Conservation (phyloP, 2,329 filamentous ascomycete genomes). For the Plenodomus biglobosus region DNA sequence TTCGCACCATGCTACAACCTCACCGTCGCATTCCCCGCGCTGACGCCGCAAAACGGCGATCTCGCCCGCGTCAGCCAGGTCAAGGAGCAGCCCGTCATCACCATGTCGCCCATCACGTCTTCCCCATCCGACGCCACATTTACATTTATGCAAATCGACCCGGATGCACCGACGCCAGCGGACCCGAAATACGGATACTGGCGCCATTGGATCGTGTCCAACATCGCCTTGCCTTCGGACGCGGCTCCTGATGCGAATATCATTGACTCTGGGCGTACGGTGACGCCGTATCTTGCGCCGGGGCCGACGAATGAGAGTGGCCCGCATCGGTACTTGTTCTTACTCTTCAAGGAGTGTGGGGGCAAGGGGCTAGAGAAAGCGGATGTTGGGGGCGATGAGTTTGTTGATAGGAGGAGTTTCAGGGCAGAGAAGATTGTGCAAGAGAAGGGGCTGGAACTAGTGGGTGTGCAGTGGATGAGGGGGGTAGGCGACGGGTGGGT, state of each 20-base stretch:
- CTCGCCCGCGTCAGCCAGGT: conserved; percentile 42
- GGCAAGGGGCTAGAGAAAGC: conserved; percentile 21
- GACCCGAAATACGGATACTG: conserved; percentile 59
- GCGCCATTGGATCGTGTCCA: conserved; percentile 55
- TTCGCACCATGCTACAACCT: conserved; percentile 51
- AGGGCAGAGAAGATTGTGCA: conserved; percentile 24
- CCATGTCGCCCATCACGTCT: conserved; percentile 33
- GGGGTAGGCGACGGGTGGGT: conserved; percentile 44
- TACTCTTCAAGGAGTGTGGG: conserved; percentile 34
- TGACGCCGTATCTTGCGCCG: conserved; percentile 39
- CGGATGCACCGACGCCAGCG: conserved; percentile 58
- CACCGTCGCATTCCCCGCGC: conserved; percentile 35
- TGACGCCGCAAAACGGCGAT: conserved; percentile 27
- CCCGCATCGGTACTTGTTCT: conserved; percentile 41
- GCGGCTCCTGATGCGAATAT: conserved; percentile 4
- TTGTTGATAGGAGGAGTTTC: conserved; percentile 39
- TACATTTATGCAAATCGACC: conserved; percentile 55
- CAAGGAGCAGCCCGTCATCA: conserved; percentile 18
- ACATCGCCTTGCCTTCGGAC: conserved; percentile 10
- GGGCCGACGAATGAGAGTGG: conserved; percentile 40
- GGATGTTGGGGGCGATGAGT: conserved; percentile 42
- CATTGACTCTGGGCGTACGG: conserved; percentile 17
- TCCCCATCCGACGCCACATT: conserved; percentile 36
- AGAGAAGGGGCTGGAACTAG: conserved; percentile 33
- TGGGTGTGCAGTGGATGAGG: conserved; percentile 42